These are phyloP conservation scores for Candida fluviatilis DNA, from an alignment of 805 yeast species.

Conservation along the genomic window DNA sequence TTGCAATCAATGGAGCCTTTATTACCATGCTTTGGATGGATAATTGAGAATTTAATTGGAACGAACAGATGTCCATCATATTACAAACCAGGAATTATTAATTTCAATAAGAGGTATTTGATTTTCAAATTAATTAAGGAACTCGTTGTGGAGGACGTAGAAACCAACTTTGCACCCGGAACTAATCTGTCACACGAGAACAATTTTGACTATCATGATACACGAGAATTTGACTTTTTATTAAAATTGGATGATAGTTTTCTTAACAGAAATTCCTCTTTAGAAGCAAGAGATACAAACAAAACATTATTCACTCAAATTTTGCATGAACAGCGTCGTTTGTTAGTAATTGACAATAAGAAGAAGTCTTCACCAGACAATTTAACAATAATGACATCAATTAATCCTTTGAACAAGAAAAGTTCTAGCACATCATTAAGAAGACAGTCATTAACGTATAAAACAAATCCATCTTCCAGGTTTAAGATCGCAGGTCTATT, in stretches of 20 bases:
- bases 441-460: constrained; percentile 38
- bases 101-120: constrained; percentile 69
- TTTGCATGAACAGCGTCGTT: constrained; percentile 28
- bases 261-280: constrained; percentile 21
- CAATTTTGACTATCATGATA: constrained; percentile 26
- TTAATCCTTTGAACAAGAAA: constrained; percentile 20
- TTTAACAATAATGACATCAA: constrained; percentile 6
- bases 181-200: not conserved
- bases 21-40: constrained; percentile 91
- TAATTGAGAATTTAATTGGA: constrained; percentile 73
- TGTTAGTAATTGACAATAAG: constrained; percentile 28
- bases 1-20: constrained; percentile 41
- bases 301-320: constrained; percentile 27
- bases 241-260: constrained; percentile 41
- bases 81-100: constrained; percentile 60
- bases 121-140: constrained; percentile 37
- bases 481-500: constrained; percentile 58
- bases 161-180: constrained; percentile 4
- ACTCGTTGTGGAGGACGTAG: constrained; percentile 33
- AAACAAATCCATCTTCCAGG: constrained; percentile 35
- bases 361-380: constrained; percentile 17
- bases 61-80: constrained; percentile 63
- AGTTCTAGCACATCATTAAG: constrained; percentile 25
- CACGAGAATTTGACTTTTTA: constrained; percentile 49
- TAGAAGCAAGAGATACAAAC: constrained; percentile 21